Conservation (phyloP, 441 rosid genomes). For the Adansonia madagascariensis region DNA sequence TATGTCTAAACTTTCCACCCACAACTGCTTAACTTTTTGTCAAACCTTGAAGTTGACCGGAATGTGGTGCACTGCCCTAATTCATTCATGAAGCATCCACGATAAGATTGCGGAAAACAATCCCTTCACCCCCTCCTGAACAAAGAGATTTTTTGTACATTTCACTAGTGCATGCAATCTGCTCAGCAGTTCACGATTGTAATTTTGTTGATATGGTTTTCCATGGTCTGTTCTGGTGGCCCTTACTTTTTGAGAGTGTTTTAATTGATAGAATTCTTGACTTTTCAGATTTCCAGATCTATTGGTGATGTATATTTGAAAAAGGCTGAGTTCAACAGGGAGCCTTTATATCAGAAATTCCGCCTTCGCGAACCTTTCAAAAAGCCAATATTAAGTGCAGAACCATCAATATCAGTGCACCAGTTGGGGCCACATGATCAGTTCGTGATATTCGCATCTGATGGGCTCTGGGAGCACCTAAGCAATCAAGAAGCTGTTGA, state of each 20-base stretch:
- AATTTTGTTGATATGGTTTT: not conserved
- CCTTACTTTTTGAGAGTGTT: conserved; percentile 20
- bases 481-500: conserved; percentile 95
- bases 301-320: conserved; percentile 92
- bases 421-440: conserved; percentile 67
- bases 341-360: conserved; percentile 71
- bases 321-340: conserved; percentile 89
- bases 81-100: not conserved
- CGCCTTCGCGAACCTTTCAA: conserved; percentile 74
- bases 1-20: not conserved
- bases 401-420: conserved; percentile 73
- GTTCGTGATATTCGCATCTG: conserved; percentile 63
- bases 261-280: conserved; percentile 24
- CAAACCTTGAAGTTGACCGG: not conserved
- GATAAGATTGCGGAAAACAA: not conserved
- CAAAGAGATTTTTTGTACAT: not conserved
- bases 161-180: not conserved
- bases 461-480: conserved; percentile 97
- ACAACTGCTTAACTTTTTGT: not conserved
- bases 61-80: not conserved
- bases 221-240: conserved; percentile 12
- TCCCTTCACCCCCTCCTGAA: not conserved
- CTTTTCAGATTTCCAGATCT: conserved; percentile 78
- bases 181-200: not conserved
- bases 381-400: conserved; percentile 79